Base-by-base conservation (phyloP, 2,329 filamentous ascomycete genomes). In the Fonsecaea pugnacius region DNA sequence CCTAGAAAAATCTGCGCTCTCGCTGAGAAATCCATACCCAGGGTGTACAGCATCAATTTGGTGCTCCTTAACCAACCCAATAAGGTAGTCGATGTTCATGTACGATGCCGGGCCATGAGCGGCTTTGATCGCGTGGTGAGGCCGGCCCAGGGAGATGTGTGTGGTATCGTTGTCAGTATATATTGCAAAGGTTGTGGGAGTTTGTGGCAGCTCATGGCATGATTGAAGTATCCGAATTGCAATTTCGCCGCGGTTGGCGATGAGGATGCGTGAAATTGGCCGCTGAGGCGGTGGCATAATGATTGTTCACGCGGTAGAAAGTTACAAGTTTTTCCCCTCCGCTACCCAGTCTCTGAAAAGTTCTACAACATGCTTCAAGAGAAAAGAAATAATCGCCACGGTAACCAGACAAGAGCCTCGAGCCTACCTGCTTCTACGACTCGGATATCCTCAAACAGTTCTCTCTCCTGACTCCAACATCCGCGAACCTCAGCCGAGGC, bases 21-120 rank as follows among this genome's bases (percentile, higher is more conserved):
- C 85, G 12, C 82, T 84, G 1, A 87, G 75, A 74, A 96, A 87
- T 9, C 85, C 85, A 75, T 87, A 87, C 4, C 84, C 85, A 0
- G 85, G 84, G 71, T 87, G 84, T 0, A 87, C 76, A 2, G 83
- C 78, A 69, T 87, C 83, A 51, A 87, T 84, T 0, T 75, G 67
- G 70, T 87, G 72, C 40, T 82, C 75, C 60, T 80, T 78, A 27
- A 58, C 58, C 53, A 67, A 5, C 14, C 54, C 57, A 21, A 67
- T 64, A 33, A 64, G 58, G 35, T 61, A 58, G 46, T 78, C 64
- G 35, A 86, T 82, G 67, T 83, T 77, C 70, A 86, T 79, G 69
- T 87, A 88, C 0, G 80, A 78, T 1, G 79, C 74, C 18, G 84
- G 77, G 0, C 83, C 84, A 1, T 79, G 71, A 10, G 51, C 50